phyloP scores from a whole-genome alignment of 106 monocot species.

The Allium cepa region DNA sequence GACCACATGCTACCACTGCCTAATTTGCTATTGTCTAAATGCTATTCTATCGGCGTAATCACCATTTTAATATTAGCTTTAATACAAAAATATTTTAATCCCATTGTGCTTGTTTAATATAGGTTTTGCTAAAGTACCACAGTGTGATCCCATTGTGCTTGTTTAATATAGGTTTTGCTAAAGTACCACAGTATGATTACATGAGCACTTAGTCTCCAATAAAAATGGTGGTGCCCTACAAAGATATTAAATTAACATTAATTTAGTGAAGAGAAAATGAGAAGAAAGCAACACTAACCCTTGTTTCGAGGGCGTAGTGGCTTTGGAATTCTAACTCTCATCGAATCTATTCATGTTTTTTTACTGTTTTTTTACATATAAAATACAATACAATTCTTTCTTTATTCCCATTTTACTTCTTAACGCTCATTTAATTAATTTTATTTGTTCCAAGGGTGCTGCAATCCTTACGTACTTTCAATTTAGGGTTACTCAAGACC shows the following conservation, averaged over 20 bases:
- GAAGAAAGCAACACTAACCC: slow-evolving; percentile 10
- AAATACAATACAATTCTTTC: too few relatives aligned
- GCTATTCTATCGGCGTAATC: too few relatives aligned
- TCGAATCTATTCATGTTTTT: slow-evolving; percentile 24
- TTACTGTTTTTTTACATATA: slow-evolving; percentile 1
- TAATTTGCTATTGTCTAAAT: not conserved
- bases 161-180: not conserved
- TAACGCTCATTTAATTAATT: too few relatives aligned
- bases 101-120: too few relatives aligned
- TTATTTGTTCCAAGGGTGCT: too few relatives aligned
- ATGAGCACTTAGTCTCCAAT: too few relatives aligned
- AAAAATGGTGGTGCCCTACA: not conserved
- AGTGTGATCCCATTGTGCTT: not conserved
- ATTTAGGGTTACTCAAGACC: too few relatives aligned
- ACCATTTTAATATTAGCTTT: too few relatives aligned
- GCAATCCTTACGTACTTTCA: too few relatives aligned
- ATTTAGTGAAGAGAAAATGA: not conserved
- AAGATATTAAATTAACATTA: not conserved
- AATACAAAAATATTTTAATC: too few relatives aligned
- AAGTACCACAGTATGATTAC: not conserved
- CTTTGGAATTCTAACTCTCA: slow-evolving; percentile 17
- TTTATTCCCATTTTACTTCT: too few relatives aligned
- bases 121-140: too few relatives aligned
- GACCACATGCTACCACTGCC: not conserved
- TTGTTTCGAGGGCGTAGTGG: slow-evolving; percentile 30